A percentile compares a stretch with the other conserved stretches of the same genome.
phyloP scores from a whole-genome alignment of 164 flowering plant genomes.

The Sextonia rubra region DNA sequence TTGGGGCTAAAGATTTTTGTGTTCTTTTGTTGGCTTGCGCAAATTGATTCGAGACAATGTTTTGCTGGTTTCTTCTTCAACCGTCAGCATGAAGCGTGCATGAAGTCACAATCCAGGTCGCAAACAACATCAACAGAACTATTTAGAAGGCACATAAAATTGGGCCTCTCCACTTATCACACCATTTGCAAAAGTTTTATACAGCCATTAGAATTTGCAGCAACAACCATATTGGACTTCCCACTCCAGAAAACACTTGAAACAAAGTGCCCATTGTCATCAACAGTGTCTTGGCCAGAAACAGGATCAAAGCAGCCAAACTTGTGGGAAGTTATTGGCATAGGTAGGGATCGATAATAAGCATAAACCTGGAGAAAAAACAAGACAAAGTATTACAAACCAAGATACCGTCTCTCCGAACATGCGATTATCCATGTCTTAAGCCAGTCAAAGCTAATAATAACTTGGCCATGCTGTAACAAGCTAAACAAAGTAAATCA shows the following conservation, averaged over 20 bases:
- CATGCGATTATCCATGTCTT: not conserved
- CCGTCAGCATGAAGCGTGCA: not conserved
- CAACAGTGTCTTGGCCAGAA: constrained; percentile 79
- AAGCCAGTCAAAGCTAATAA: not conserved
- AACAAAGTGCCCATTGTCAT: constrained; percentile 83
- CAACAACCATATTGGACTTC: constrained; percentile 71
- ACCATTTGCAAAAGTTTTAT: constrained; percentile 82
- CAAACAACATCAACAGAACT: not conserved
- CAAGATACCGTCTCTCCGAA: not conserved
- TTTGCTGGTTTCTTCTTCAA: not conserved
- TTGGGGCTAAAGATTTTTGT: too few relatives aligned
- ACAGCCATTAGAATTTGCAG: constrained; percentile 88
- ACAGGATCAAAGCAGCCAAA: constrained; percentile 89
- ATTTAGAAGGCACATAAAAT: not conserved
- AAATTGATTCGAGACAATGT: not conserved
- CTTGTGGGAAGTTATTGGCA: constrained; percentile 86
- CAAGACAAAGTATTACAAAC: constrained; percentile 3
- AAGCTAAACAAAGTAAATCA: too few relatives aligned
- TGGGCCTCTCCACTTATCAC: constrained; percentile 17
- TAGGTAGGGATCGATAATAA: constrained; percentile 77
- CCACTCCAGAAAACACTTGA: constrained; percentile 94
- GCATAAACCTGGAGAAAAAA: constrained; percentile 62
- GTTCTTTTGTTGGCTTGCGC: too few relatives aligned
- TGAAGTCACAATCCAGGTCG: not conserved
- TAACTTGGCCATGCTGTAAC: too few relatives aligned